Conservation (phyloP, 1,284 basidiomycete species). For the Volvariella volvacea region DNA sequence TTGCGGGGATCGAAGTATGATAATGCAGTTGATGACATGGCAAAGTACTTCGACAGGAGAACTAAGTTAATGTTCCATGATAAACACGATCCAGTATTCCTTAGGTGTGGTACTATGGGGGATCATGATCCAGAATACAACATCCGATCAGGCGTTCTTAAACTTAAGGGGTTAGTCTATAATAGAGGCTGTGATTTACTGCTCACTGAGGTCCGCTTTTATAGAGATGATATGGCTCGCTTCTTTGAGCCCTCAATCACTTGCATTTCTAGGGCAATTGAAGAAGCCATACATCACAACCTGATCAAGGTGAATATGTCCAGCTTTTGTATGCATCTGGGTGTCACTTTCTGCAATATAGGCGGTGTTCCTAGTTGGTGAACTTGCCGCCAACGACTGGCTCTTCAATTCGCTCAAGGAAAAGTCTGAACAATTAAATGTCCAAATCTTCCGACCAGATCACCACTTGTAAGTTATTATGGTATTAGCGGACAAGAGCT, state of each 20-base stretch:
- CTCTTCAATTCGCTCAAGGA: constrained; percentile 26
- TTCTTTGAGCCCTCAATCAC: constrained; percentile 33
- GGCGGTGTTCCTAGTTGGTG: constrained; percentile 37
- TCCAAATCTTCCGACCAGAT: constrained; percentile 28
- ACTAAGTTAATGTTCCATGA: constrained; percentile 42
- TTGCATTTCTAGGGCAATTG: constrained; percentile 24
- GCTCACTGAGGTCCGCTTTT: not conserved
- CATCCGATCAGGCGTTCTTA: constrained; percentile 31
- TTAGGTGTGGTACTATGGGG: constrained; percentile 39
- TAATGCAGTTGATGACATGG: constrained; percentile 37
- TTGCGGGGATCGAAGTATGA: too few relatives aligned
- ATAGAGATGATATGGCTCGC: constrained; percentile 25
- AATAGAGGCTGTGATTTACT: not conserved
- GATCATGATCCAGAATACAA: constrained; percentile 35
- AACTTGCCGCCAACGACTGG: constrained; percentile 39
- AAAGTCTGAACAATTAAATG: constrained; percentile 17
- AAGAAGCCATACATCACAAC: constrained; percentile 19
- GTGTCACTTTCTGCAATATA: too few relatives aligned
- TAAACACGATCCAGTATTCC: constrained; percentile 33
- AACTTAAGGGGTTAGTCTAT: constrained; percentile 31
- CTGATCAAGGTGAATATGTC: constrained; percentile 15
- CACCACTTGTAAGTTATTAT: constrained; percentile 6
- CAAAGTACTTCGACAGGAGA: constrained; percentile 41
- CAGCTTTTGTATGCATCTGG: too few relatives aligned
- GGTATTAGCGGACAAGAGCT: too few relatives aligned